Base-by-base conservation (phyloP, 345 rosid genomes). In the Ceriops tagal region DNA sequence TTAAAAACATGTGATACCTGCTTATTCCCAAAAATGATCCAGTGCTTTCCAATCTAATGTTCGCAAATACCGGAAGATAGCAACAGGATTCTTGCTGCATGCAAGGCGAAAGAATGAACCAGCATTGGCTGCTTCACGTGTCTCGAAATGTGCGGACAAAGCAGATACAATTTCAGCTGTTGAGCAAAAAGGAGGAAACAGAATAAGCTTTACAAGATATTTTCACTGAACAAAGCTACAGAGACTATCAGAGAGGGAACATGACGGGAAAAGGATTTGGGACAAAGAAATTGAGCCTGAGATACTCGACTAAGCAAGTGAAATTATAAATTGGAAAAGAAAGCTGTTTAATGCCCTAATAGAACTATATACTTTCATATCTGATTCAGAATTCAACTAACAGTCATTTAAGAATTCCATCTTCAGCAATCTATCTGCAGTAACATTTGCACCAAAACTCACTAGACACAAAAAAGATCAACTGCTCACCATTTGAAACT, bases 401-500 rank as follows among this genome's bases (percentile, higher is more conserved):
- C 4, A n/a, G 5, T 9, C 27, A 55, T 13, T 56, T 24, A 21
- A 16, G 6, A 24, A 26, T 56, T 56, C 59, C 59, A 24, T 56
- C 24, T 43, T 24, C 53, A 60, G 8, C 32, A 31, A 47, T 18
- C 6, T 19, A 47, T 6, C 27, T 61, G 15, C 24, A 26, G 5
- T 26, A 37, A 5, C 24, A 32, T 56, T 43, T 64, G 55, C 28
- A 62, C 43, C 65, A 32, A 35, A 21, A 55, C 6, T 28, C 20
- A 18, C 0, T 43, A 30, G 49, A 65, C 5, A 22, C 22, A 58
- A 28, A n/a, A 61, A 30, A 27, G 4, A 47, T 1, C 1, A 21
- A 56, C 51, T 58, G 64, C 82, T 78, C 68, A 73, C 78, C 75
- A 6, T 16, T 28, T 67, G 66, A 62, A 73, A 16, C 73, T 61